Evolutionary conservation across 192 early-diverging fungal genomes (phyloP).

Genomic region (Dissophora ornata): DNA sequence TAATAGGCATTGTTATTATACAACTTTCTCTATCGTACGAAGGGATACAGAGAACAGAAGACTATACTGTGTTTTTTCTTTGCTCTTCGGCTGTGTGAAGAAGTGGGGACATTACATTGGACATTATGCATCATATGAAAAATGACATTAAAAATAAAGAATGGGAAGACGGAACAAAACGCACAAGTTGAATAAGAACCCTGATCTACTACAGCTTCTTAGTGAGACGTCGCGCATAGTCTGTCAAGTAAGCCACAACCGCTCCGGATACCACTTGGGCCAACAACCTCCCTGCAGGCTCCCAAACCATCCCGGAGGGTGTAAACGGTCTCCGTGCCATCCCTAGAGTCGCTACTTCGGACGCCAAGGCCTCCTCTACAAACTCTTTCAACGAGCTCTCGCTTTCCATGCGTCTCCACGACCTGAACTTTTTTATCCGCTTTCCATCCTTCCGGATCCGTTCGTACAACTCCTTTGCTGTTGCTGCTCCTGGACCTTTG

Average conservation of each 20-base stretch:
- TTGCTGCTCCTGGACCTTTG: constrained; percentile 8
- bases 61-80: too few species aligned
- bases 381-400: constrained; percentile 10
- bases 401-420: neutral
- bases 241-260: constrained; percentile 21
- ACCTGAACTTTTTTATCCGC: neutral
- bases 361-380: neutral
- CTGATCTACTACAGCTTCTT: constrained; percentile 23
- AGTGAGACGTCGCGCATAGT: constrained; percentile 2
- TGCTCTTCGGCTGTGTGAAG: too few species aligned
- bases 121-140: too few species aligned
- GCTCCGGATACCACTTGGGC: constrained; percentile 24
- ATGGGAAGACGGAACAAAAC: too few species aligned
- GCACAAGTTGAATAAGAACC: too few species aligned
- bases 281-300: constrained; percentile 19
- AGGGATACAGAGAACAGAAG: too few species aligned
- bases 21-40: too few species aligned
- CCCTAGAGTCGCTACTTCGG: constrained; percentile 1
- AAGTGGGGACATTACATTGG: too few species aligned
- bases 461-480: constrained; percentile 37
- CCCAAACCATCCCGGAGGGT: constrained; percentile 29
- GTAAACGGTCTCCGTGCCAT: constrained; percentile 16
- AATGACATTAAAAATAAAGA: too few species aligned
- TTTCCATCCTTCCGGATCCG: constrained; percentile 33
- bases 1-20: too few species aligned